Base-by-base conservation (phyloP, 805 yeast species). In the Metschnikowia aberdeeniae region DNA sequence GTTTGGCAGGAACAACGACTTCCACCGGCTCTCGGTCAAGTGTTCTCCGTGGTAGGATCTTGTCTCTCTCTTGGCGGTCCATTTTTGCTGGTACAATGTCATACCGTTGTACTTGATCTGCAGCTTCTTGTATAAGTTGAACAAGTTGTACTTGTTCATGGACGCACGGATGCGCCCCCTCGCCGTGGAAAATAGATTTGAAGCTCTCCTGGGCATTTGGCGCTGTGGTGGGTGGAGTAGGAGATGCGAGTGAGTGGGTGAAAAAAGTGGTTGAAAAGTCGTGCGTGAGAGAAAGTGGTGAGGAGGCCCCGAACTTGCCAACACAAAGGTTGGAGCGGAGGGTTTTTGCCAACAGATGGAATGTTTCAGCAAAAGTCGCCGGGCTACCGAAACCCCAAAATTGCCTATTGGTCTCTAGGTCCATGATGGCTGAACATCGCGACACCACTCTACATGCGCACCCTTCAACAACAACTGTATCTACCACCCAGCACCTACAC, bases 31-130 rank as follows among this genome's bases (percentile, higher is more conserved):
- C 63, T 93, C 99, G 1, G 92, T 86, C 45, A 92, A 64, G 62
- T 85, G 88, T 60, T 93, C 98, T 56, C 99, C 99, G 63, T 92
- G 99, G 64, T 92, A 92, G 1, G 92, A 84, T 68, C 99, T 80
- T 6, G 97, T 84, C 61, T 90, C 97, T 61, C 81, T 84, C 65
- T 93, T 92, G 42, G 97, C 84, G 6, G 76, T 68, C 92, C 96
- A 93, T 67, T 89, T 89, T 66, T 92, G 96, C 67, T 88, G 96
- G 68, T 76, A 93, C 47, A 88, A 72, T n/a, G 95, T 80, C 66
- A 78, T 78, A 4, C 81, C 75, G 50, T 73, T 70, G 60, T 77
- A 78, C 44, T 64, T 70, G 30, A 76, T 67, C 49, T 73, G 74
- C 38, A 80, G 74, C 64, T 84, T 86, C 73, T 89, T 85, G 74